Evolutionary conservation across 2,329 filamentous ascomycete species (phyloP).

Genomic region (Lecanicillium sp.): DNA sequence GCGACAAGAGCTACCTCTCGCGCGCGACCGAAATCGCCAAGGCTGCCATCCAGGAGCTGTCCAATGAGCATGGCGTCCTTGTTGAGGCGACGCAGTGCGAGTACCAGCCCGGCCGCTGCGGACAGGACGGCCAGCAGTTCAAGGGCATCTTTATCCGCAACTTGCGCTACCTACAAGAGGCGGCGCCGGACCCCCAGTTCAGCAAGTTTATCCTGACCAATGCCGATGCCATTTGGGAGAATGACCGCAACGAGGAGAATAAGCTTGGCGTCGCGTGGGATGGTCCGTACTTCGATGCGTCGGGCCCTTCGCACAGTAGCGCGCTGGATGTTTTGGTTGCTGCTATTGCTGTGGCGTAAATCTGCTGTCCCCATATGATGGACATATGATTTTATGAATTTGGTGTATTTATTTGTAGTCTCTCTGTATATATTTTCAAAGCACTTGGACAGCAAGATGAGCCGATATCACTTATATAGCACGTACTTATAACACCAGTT

Average conservation of each 20-base stretch:
- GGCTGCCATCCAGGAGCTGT: constrained; percentile 39
- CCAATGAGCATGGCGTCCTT: constrained; percentile 39
- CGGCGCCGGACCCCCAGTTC: constrained; percentile 41
- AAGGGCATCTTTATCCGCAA: constrained; percentile 66
- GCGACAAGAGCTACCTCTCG: constrained; percentile 30
- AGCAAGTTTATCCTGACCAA: constrained; percentile 50
- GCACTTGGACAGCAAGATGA: too few species aligned
- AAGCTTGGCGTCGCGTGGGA: constrained; percentile 58
- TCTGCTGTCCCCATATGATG: too few species aligned
- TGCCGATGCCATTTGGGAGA: constrained; percentile 57
- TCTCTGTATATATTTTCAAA: too few species aligned
- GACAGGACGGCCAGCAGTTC: constrained; percentile 53
- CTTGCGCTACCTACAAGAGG: constrained; percentile 48
- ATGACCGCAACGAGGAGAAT: constrained; percentile 41
- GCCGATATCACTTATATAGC: too few species aligned
- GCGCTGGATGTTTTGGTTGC: constrained; percentile 62
- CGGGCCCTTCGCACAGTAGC: constrained; percentile 54
- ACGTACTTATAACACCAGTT: too few species aligned
- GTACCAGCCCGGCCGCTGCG: constrained; percentile 26
- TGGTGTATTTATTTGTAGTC: too few species aligned
- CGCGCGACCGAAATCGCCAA: constrained; percentile 41
- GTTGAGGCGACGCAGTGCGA: constrained; percentile 28
- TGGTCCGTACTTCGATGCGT: constrained; percentile 45
- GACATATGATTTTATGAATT: too few species aligned
- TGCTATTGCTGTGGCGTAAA: constrained; percentile 36